Base-by-base conservation (phyloP, 2,329 filamentous ascomycete genomes). In the Chaetomium sp. region DNA sequence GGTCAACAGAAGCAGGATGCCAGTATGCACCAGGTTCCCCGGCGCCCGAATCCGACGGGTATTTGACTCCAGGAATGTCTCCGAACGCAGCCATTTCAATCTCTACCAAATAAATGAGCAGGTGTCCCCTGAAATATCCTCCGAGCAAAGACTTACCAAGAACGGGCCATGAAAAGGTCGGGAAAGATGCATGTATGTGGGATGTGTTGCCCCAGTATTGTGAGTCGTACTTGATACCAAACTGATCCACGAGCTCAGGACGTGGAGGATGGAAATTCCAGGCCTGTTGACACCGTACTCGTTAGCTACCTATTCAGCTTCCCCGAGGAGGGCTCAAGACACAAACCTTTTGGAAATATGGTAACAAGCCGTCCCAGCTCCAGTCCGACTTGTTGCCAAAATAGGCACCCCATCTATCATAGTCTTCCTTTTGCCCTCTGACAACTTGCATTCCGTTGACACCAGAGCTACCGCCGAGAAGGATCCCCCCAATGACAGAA, bases 31-130 rank as follows among this genome's bases (percentile, higher is more conserved):
- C 67, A 0, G 63, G 59, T 2, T 63, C 56, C 14, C 67, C 67
- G 4, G 64, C 55, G 1, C 62, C 66, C 1, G 63, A 65, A 42
- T 67, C 67, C 1, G 48, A 46, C 1, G 66, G 63, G 34, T 59
- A 66, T 6, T 62, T 49, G 10, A 67, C 61, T 2, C 67, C 66
- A 2, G 64, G 58, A 5, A 67, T 66, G 44, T 70, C 69, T 45
- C 61, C 60, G 48, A 71, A 71, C 1, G 71, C 70, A n/a, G 61
- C 59, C 42, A 65, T 59, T 45, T 64, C 57, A n/a, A 54, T 60
- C 34, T 62, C 63, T 64, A 14, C 10, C 9, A 19, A 19, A 36
- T 2, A 9, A 6, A 11, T 36, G 7, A 56, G 47, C 4, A 9
- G 11, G 5, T 37, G 10, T 9, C 33, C 32, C 11, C 6, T 9